These are phyloP conservation scores for Irpex sp. DNA, from an alignment of 1,284 basidiomycete species.

Conservation along the genomic window DNA sequence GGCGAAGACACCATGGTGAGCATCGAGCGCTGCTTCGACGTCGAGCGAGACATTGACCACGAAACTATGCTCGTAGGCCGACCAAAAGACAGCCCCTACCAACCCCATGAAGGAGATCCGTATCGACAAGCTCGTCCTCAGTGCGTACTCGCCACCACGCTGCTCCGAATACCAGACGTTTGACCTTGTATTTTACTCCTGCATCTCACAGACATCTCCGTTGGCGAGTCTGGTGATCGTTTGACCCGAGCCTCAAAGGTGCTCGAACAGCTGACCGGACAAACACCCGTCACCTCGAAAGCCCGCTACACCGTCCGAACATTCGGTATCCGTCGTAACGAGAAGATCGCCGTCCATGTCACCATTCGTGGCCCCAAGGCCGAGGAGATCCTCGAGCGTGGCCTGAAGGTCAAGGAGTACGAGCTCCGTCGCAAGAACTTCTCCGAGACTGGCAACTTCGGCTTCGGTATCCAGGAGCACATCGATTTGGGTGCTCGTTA, in stretches of 20 bases:
- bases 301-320: slow-evolving; percentile 99
- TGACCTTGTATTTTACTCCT: background rate
- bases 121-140: slow-evolving; percentile 99
- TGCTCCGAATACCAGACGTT: background rate
- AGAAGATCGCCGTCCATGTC: slow-evolving; percentile 99
- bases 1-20: slow-evolving; percentile 20
- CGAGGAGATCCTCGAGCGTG: slow-evolving; percentile 99
- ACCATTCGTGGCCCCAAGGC: slow-evolving; percentile 99
- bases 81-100: slow-evolving; percentile 83
- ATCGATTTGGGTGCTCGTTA: slow-evolving; percentile 99
- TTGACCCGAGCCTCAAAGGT: slow-evolving; percentile 99
- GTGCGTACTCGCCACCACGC: slow-evolving; percentile 37
- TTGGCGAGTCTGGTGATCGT: slow-evolving; percentile 99
- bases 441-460: slow-evolving; percentile 97
- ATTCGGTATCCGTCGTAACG: slow-evolving; percentile 99
- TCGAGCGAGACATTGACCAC: slow-evolving; percentile 1
- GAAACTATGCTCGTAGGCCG: slow-evolving; percentile 54
- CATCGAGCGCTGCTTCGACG: background rate
- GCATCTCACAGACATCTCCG: slow-evolving; percentile 83
- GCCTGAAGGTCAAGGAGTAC: slow-evolving; percentile 99
- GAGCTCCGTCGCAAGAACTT: slow-evolving; percentile 94
- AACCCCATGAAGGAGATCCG: slow-evolving; percentile 96
- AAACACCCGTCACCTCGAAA: slow-evolving; percentile 99
- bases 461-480: slow-evolving; percentile 98
- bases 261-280: slow-evolving; percentile 98